Conservation (phyloP, 2,329 filamentous ascomycete species). For the Dissoconium aciculare region DNA sequence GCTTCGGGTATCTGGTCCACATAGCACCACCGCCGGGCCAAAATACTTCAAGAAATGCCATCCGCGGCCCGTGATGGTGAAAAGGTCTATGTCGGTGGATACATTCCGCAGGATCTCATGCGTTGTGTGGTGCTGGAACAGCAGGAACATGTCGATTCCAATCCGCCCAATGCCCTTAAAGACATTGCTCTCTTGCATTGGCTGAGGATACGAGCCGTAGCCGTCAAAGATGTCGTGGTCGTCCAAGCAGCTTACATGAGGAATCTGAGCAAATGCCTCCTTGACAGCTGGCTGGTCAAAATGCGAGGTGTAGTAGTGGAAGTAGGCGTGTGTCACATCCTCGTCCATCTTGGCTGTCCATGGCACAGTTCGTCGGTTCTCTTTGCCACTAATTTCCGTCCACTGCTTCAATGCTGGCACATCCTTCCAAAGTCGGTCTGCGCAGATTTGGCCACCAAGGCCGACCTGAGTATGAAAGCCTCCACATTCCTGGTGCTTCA, state of each 20-base stretch:
- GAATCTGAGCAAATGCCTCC: slow-evolving; percentile 95
- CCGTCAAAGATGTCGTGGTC: slow-evolving; percentile 98
- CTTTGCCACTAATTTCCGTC: slow-evolving; percentile 83
- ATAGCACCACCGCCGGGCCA: slow-evolving; percentile 75
- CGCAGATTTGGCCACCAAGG: slow-evolving; percentile 87
- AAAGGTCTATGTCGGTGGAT: slow-evolving; percentile 75
- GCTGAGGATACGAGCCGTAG: slow-evolving; percentile 90
- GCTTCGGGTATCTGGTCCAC: slow-evolving; percentile 81
- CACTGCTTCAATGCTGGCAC: slow-evolving; percentile 87
- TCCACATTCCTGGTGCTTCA: slow-evolving; percentile 91
- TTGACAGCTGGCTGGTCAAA: slow-evolving; percentile 92
- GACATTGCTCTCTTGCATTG: slow-evolving; percentile 95
- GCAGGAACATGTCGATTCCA: slow-evolving; percentile 90
- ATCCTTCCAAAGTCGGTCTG: slow-evolving; percentile 90
- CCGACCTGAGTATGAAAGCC: slow-evolving; percentile 92
- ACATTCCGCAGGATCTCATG: slow-evolving; percentile 84
- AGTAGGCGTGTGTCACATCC: slow-evolving; percentile 89
- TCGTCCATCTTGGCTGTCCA: slow-evolving; percentile 95
- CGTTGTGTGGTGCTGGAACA: slow-evolving; percentile 97
- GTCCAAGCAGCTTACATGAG: slow-evolving; percentile 81
- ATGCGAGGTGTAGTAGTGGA: slow-evolving; percentile 97
- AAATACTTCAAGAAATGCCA: slow-evolving; percentile 99
- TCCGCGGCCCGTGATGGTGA: slow-evolving; percentile 90
- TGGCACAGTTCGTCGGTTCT: slow-evolving; percentile 73
- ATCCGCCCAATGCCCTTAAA: slow-evolving; percentile 97